phyloP scores from a whole-genome alignment of 2,329 filamentous ascomycete genomes.

The Talaromyces funiculosus region DNA sequence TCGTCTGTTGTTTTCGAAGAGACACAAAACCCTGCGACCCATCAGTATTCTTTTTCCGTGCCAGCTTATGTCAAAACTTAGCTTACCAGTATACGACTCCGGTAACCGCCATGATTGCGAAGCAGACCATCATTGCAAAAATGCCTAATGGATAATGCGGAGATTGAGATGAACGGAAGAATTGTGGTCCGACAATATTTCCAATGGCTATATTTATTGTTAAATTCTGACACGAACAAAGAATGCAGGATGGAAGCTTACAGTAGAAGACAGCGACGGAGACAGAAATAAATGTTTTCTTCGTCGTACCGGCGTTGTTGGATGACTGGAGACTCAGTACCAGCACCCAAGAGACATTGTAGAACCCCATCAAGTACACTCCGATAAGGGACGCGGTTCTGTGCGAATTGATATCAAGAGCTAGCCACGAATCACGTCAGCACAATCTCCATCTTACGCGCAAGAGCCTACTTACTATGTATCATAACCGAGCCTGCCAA shows the following conservation, averaged over 20 bases:
- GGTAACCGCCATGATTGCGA: neutral
- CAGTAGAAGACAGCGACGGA: neutral
- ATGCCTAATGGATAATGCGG: neutral
- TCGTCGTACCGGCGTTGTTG: conserved; percentile 53
- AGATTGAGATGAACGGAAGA: neutral
- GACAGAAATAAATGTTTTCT: conserved; percentile 35
- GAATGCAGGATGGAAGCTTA: neutral
- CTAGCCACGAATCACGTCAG: neutral
- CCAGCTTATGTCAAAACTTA: no score
- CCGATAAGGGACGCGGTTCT: neutral
- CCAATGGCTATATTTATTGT: neutral
- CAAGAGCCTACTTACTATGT: neutral
- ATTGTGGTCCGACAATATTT: neutral
- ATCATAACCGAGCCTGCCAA: neutral
- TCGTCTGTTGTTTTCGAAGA: neutral
- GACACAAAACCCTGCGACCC: neutral
- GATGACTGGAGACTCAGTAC: conserved; percentile 58
- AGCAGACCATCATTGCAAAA: conserved; percentile 2
- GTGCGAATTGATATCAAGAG: neutral
- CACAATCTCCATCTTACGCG: neutral
- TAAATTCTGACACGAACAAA: neutral
- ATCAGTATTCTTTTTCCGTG: neutral
- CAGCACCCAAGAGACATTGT: neutral
- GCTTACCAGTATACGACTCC: neutral
- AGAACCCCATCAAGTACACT: conserved; percentile 2